phyloP scores from a whole-genome alignment of 1,139 yeast species.

The Starmera stellimalicola region DNA sequence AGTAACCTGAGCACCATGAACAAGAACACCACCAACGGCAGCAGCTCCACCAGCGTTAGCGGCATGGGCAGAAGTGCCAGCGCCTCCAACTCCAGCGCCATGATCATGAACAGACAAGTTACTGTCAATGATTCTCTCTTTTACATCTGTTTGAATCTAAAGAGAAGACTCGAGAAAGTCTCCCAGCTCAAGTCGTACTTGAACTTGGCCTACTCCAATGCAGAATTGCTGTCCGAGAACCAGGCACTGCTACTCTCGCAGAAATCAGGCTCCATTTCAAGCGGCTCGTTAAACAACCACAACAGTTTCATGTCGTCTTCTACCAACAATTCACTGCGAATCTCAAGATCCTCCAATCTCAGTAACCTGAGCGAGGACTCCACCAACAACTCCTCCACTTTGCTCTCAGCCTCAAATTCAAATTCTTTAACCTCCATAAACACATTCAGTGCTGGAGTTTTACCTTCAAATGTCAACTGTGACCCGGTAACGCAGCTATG shows the following conservation, averaged over 20 bases:
- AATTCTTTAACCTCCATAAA: slow-evolving; percentile 27
- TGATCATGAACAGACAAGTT: slow-evolving; percentile 58
- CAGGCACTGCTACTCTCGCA: slow-evolving; percentile 55
- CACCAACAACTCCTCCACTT: slow-evolving; percentile 3
- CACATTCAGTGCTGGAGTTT: slow-evolving; percentile 67
- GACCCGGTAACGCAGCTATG: slow-evolving; percentile 93
- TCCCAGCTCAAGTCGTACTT: slow-evolving; percentile 70
- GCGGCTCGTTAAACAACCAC: slow-evolving; percentile 3
- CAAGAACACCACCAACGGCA: neutral
- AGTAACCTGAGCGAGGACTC: slow-evolving; percentile 18
- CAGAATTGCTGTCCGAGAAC: slow-evolving; percentile 62
- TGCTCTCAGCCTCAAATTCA: slow-evolving; percentile 8
- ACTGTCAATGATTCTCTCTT: slow-evolving; percentile 62
- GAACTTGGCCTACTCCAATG: slow-evolving; percentile 46
- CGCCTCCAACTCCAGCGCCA: slow-evolving; percentile 17
- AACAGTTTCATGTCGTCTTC: slow-evolving; percentile 13
- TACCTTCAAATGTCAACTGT: slow-evolving; percentile 62
- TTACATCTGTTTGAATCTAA: slow-evolving; percentile 56
- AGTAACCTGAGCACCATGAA: neutral
- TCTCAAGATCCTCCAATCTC: slow-evolving; percentile 14
- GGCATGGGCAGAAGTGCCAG: neutral
- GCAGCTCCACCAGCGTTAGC: neutral
- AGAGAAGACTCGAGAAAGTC: slow-evolving; percentile 48
- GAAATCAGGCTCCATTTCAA: slow-evolving; percentile 16
- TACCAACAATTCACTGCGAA: slow-evolving; percentile 8